Base-by-base conservation (phyloP, 257 asterid species). In the Coffea eugenioides region DNA sequence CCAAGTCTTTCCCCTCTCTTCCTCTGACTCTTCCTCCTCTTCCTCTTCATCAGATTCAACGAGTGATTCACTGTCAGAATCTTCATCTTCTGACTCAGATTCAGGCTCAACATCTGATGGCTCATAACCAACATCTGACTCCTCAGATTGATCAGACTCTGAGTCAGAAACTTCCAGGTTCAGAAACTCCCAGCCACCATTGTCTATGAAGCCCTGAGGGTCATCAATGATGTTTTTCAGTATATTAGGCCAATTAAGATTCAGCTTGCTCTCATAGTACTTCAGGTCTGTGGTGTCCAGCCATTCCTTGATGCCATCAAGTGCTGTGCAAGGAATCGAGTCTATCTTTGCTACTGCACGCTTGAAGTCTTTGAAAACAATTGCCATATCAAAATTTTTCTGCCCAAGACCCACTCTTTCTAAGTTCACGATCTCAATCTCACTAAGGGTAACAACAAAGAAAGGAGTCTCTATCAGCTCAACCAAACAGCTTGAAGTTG, bases 331-430 rank as follows among this genome's bases (percentile, higher is more conserved):
- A 2, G 97, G 97, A 66, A 92, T 88, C 45, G 96, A 92, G 76
- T 92, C 97, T 43, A 92, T 92, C 14, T 93, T 84, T 84, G 89
- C 83, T 0, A 91, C 92, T 52, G 90, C 91, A 2, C 87, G 88
- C 81, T 92, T 91, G 83, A 92, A 92, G 89, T 92, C 97, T 85
- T 92, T 92, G 91, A 88, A 92, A 21, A 92, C 91, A 49, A 92
- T 86, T 34, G 94, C 91, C 93, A 92, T 81, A 84, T 92, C 97
- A 13, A 92, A 92, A 78, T 91, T 91, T 90, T 92, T 92, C 87
- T 92, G 97, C 5, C 88, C 97, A n/a, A 92, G 87, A 77, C 97
- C 97, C 10, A 91, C 97, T 82, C 97, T 86, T 76, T 92, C 97
- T 85, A 92, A 66, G 69, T 91, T 91, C 23, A 91, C 95, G 52